phyloP scores from a whole-genome alignment of 495 filamentous ascomycete species.

The Tuber brumale region DNA sequence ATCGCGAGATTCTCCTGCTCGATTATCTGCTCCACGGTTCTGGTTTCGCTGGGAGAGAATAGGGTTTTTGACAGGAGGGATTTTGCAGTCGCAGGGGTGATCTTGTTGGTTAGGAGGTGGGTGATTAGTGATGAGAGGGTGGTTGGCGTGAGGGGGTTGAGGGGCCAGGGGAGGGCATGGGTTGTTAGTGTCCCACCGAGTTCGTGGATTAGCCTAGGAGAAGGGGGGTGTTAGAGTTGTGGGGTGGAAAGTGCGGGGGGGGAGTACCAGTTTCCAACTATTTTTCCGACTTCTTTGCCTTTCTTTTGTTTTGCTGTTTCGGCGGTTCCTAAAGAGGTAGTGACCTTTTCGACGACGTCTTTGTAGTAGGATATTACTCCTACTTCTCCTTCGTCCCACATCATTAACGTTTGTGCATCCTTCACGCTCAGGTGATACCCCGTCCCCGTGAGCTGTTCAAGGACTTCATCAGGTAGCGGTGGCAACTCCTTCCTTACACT shows the following conservation, averaged over 20 bases:
- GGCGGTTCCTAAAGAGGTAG: neutral
- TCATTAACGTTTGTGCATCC: constrained; percentile 75
- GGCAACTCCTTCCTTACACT: constrained; percentile 58
- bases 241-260: constrained; percentile 8
- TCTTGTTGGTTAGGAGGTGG: constrained; percentile 46
- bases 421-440: constrained; percentile 65
- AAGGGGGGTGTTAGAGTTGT: constrained; percentile 56
- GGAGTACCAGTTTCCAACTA: constrained; percentile 40
- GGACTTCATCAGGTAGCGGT: constrained; percentile 60
- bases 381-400: constrained; percentile 58
- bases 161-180: constrained; percentile 50
- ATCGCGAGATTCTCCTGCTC: constrained; percentile 61
- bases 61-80: constrained; percentile 23
- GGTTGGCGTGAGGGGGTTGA: constrained; percentile 29
- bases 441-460: constrained; percentile 52
- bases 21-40: constrained; percentile 56
- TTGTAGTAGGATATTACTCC: constrained; percentile 77
- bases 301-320: constrained; percentile 21
- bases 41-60: constrained; percentile 44
- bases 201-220: constrained; percentile 62
- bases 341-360: constrained; percentile 53
- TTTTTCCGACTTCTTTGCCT: constrained; percentile 27
- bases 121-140: neutral
- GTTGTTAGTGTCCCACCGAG: constrained; percentile 67
- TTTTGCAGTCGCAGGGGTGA: constrained; percentile 41